Conservation (phyloP, 2,329 filamentous ascomycete genomes). For the Macrophomina tecta region DNA sequence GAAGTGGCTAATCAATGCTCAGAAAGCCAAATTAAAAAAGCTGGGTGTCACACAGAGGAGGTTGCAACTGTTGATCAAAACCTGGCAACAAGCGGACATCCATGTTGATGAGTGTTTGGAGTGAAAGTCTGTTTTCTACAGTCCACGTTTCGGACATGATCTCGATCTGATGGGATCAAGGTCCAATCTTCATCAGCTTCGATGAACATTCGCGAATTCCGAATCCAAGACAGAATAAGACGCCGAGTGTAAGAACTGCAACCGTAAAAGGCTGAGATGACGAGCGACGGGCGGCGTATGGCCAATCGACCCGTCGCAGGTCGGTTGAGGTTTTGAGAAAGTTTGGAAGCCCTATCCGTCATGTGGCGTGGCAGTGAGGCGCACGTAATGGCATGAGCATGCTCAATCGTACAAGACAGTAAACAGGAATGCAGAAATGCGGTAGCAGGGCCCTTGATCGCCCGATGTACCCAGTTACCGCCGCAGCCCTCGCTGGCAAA, state of each 20-base stretch:
- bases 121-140: not conserved
- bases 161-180: not conserved
- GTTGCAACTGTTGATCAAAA: not conserved
- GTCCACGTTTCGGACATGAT: not conserved
- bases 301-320: not conserved
- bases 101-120: not conserved
- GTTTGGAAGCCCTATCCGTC: not conserved
- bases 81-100: no score
- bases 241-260: not conserved
- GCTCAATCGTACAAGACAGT: not conserved
- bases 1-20: no score
- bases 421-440: no score
- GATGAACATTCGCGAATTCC: no score
- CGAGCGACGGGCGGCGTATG: not conserved
- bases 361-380: not conserved
- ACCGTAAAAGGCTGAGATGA: not conserved
- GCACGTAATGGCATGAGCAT: not conserved
- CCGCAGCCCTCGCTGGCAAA: not conserved
- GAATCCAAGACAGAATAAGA: not conserved
- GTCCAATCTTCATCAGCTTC: not conserved
- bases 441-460: not conserved
- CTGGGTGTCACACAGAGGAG: not conserved
- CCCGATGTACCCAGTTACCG: not conserved
- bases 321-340: not conserved
- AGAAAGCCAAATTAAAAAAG: not conserved